These are phyloP conservation scores for Pachysandra terminalis DNA, from an alignment of 164 flowering plant genomes.

Conservation along the genomic window DNA sequence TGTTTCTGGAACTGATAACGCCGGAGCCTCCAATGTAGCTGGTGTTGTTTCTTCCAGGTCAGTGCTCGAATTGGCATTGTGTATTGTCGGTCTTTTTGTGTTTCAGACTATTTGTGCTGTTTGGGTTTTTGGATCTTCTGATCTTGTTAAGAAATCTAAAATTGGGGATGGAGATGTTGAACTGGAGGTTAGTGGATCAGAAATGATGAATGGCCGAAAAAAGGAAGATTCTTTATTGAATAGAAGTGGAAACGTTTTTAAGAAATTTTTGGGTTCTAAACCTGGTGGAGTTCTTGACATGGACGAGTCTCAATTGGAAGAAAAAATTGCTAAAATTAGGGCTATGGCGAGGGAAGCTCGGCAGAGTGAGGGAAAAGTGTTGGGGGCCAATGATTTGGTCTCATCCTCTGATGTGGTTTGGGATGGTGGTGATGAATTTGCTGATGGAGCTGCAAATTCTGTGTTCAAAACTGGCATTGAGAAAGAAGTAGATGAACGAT, in stretches of 20 bases:
- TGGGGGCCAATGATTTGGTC: slow-evolving; percentile 14
- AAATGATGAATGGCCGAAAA: slow-evolving; percentile 10
- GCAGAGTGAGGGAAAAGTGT: slow-evolving; percentile 38
- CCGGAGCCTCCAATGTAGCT: slow-evolving; percentile 17
- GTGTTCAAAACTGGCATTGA: slow-evolving; percentile 30
- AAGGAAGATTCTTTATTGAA: too few relatives aligned
- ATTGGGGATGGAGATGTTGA: slow-evolving; percentile 8
- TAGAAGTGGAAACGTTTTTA: slow-evolving; percentile 3
- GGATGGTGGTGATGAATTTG: slow-evolving; percentile 17
- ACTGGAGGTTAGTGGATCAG: slow-evolving; percentile 11
- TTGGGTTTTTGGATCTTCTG: slow-evolving; percentile 38
- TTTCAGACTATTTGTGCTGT: slow-evolving; percentile 58
- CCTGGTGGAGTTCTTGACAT: slow-evolving; percentile 12
- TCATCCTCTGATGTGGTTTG: slow-evolving; percentile 13
- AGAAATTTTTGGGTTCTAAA: slow-evolving; percentile 1
- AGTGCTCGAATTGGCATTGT: slow-evolving; percentile 31
- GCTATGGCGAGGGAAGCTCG: slow-evolving; percentile 75
- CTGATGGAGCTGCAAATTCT: slow-evolving; percentile 14
- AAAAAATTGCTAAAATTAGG: slow-evolving; percentile 55
- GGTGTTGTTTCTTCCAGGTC: slow-evolving; percentile 21
- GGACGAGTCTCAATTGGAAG: slow-evolving; percentile 38
- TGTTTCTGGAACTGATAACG: neutral
- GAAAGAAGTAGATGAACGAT: slow-evolving; percentile 51
- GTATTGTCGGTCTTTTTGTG: slow-evolving; percentile 47
- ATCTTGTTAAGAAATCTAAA: slow-evolving; percentile 19